Percentiles rank a stretch among this genome's conserved stretches.
phyloP scores from a whole-genome alignment of 345 rosid species.

The rapeseed (Brassica napus) region DNA sequence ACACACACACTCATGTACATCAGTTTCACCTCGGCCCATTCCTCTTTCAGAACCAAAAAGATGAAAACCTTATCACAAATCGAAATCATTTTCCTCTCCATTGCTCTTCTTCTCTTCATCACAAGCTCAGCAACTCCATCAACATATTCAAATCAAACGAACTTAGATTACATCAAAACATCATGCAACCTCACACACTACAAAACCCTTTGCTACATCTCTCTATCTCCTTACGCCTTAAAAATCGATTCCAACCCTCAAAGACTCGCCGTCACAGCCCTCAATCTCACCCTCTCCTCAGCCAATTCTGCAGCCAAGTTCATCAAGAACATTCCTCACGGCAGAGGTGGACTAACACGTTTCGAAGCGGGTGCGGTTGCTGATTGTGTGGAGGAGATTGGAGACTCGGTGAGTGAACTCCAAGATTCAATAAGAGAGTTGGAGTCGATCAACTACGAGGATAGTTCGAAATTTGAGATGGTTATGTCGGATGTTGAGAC shows the following conservation, averaged over 20 bases:
- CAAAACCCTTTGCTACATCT: conserved; percentile 43
- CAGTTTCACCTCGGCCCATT: conserved; percentile 16
- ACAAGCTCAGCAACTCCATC: conserved; percentile 13
- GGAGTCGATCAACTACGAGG: conserved; percentile 11
- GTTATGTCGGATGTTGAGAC: conserved; percentile 48
- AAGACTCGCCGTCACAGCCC: conserved; percentile 44
- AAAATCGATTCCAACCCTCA: conserved; percentile 34
- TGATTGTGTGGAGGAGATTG: conserved; percentile 55
- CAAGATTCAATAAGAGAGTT: conserved; percentile 53
- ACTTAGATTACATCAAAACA: conserved; percentile 44
- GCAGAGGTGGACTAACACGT: conserved; percentile 20
- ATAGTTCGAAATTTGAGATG: conserved; percentile 30
- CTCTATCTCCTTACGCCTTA: conserved; percentile 42
- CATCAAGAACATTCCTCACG: conserved; percentile 39
- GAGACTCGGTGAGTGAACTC: conserved; percentile 54
- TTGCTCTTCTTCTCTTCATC: conserved; percentile 19
- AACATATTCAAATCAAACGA: conserved; percentile 24
- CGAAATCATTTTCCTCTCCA: conserved; percentile 10
- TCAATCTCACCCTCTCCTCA: conserved; percentile 45
- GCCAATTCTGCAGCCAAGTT: conserved; percentile 37
- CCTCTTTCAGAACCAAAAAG: conserved; percentile 11
- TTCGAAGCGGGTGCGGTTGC: conserved; percentile 43
- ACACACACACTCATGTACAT: not conserved
- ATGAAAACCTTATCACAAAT: conserved; percentile 26
- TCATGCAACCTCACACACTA: conserved; percentile 48